Base-by-base conservation (phyloP, 2,329 filamentous ascomycete genomes). In the Elsinoe necatrix region DNA sequence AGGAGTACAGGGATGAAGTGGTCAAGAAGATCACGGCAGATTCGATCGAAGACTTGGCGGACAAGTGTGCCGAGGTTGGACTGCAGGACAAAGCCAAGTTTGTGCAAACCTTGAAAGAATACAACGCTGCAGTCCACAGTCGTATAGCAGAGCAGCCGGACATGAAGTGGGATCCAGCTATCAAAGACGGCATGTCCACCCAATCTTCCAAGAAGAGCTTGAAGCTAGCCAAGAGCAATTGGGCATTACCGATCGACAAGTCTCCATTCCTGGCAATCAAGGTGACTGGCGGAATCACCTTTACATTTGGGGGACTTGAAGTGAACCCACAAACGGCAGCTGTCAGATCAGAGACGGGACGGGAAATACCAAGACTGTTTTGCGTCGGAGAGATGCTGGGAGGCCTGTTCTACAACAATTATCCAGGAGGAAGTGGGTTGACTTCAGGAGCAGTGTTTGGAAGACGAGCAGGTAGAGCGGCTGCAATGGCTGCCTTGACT, bases 301-400 rank as follows among this genome's bases (percentile, higher is more conserved):
- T 86, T 61, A 86, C 83, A 0, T 87, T 86, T 69, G 84, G 83
- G 1, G 83, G 84, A 0, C 67, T 86, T 5, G 73, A 75, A 4
- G 76, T 83, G 1, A 74, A 81, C 50, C 74, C 80, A 0, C 66
- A 78, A 21, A 83, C 79, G 0, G 74, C 77, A 2, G 72, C 72
- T 2, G 77, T 85, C 0, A 65, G 84, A 12, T 74, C 72, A 1
- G 69, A 68, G 0, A 77, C 74, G 0, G 71, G 71, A 1, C 62
- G 63, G 3, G 68, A 72, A n/a, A 73, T 86, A 4, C 73, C 74
- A 0, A 80, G 82, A 0, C 63, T 86, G 1, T 85, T 77, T 60
- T 83, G 80, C 61, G 77, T 73, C 2, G 83, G 84, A 0, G 83
- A 87, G 67, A 84, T 87, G 79, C 63, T 87, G 1, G 84, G 83